Percentiles rank a stretch among this genome's conserved stretches.
phyloP scores from a whole-genome alignment of 1,284 basidiomycete genomes.

The Cerioporus squamosus region DNA sequence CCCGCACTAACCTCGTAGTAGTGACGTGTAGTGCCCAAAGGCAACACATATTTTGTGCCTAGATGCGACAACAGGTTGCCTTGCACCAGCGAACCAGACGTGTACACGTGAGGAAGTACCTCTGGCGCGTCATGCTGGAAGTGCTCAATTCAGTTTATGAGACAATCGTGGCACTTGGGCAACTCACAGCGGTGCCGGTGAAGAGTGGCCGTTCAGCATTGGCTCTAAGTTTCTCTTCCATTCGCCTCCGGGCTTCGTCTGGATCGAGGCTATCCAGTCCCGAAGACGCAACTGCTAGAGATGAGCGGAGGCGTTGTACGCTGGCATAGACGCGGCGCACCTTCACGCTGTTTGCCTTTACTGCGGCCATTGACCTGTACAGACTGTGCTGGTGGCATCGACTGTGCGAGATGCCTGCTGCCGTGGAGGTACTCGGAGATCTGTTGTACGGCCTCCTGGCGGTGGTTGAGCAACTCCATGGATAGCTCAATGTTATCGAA shows the following conservation, averaged over 20 bases:
- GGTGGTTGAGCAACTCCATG: conserved; percentile 57
- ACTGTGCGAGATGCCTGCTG: not conserved
- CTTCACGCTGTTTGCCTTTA: conserved; percentile 17
- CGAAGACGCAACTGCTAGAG: not conserved
- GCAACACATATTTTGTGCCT: conserved; percentile 82
- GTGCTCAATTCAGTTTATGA: not conserved
- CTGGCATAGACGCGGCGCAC: not conserved
- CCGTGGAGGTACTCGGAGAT: conserved; percentile 12
- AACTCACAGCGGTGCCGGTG: conserved; percentile 57
- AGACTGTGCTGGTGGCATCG: not conserved
- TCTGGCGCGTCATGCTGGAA: conserved; percentile 58
- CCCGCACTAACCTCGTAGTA: conserved; percentile 60
- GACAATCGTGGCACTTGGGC: conserved; percentile 11
- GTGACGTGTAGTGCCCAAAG: conserved; percentile 79
- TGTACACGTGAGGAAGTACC: conserved; percentile 90
- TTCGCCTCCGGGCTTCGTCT: conserved; percentile 63
- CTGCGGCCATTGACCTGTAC: conserved; percentile 1
- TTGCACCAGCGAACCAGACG: conserved; percentile 61
- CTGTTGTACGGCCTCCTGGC: conserved; percentile 38
- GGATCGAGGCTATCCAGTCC: conserved; percentile 45
- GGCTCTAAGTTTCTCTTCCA: conserved; percentile 66
- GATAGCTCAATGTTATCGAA: conserved; percentile 83
- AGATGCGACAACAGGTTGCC: conserved; percentile 77
- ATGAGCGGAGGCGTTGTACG: no score
- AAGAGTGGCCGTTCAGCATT: conserved; percentile 76